These are phyloP conservation scores for Penicillium desertorum DNA, from an alignment of 495 filamentous ascomycete species.

Conservation along the genomic window DNA sequence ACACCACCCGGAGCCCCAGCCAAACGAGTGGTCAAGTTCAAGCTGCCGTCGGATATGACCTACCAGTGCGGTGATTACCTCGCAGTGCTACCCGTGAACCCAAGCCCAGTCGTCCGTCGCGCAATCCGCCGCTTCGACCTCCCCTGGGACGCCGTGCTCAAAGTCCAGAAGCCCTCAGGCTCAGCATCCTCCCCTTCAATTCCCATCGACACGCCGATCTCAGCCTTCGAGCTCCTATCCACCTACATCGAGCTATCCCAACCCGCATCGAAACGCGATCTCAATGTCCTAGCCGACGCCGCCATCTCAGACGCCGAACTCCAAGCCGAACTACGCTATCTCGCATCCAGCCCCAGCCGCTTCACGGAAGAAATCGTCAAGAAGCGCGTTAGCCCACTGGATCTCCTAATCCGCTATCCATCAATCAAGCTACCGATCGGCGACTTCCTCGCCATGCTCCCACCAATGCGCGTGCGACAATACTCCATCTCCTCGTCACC, in stretches of 20 bases:
- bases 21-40: slow-evolving; percentile 66
- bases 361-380: slow-evolving; percentile 54
- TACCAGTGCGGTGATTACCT: slow-evolving; percentile 78
- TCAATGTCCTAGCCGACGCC: slow-evolving; percentile 50
- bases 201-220: slow-evolving; percentile 58
- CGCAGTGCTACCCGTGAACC: slow-evolving; percentile 69
- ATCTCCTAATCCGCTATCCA: slow-evolving; percentile 61
- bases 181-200: slow-evolving; percentile 51
- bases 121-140: slow-evolving; percentile 55
- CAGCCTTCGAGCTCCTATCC: slow-evolving; percentile 60
- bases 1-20: slow-evolving; percentile 53
- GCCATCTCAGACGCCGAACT: slow-evolving; percentile 25
- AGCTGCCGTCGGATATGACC: slow-evolving; percentile 61
- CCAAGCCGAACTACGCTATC: slow-evolving; percentile 32
- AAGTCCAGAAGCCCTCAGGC: slow-evolving; percentile 37
- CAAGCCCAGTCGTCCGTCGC: slow-evolving; percentile 55
- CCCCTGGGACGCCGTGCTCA: slow-evolving; percentile 59
- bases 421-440: slow-evolving; percentile 56
- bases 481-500: slow-evolving; percentile 82
- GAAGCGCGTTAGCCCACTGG: slow-evolving; percentile 62
- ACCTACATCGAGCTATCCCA: slow-evolving; percentile 72
- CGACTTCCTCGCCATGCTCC: slow-evolving; percentile 65
- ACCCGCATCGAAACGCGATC: slow-evolving; percentile 58
- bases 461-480: slow-evolving; percentile 71
- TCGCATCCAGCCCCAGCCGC: slow-evolving; percentile 34